Evolutionary conservation across 2,329 filamentous ascomycete genomes (phyloP).

Genomic region (Fusarium chaquense): DNA sequence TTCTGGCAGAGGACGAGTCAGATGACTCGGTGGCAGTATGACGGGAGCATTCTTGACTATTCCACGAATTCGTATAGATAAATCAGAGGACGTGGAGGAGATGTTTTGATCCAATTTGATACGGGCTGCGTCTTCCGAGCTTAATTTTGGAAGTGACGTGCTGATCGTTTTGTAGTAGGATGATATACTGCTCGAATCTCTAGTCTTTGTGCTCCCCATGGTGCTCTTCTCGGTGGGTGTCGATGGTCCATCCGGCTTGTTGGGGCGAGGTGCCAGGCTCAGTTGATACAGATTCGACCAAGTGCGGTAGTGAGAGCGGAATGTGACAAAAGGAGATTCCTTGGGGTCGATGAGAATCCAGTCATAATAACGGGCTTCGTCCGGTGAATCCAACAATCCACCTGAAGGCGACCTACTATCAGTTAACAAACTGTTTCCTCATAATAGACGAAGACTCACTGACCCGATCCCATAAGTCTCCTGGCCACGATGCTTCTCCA

Average conservation of each 20-base stretch:
- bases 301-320: constrained; percentile 69
- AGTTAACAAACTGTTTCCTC: constrained; percentile 11
- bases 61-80: not conserved
- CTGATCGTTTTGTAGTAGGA: not conserved
- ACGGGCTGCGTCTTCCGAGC: not conserved
- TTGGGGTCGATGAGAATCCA: constrained; percentile 65
- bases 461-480: constrained; percentile 67
- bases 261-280: constrained; percentile 58
- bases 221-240: not conserved
- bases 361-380: constrained; percentile 64
- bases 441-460: constrained; percentile 42
- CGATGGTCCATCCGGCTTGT: not conserved
- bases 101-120: not conserved
- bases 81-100: not conserved
- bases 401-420: constrained; percentile 62
- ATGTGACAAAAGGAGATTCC: constrained; percentile 64
- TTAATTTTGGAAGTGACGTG: not conserved
- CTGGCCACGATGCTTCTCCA: constrained; percentile 60
- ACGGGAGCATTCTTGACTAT: not conserved
- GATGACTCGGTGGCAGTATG: not conserved
- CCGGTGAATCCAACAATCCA: constrained; percentile 64
- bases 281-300: constrained; percentile 62
- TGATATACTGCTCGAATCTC: not conserved
- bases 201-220: not conserved
- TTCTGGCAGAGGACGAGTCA: constrained; percentile 40